Percentiles rank a stretch among this genome's conserved stretches.
phyloP scores from a whole-genome alignment of 495 filamentous ascomycete genomes.

The Neurospora sp. region DNA sequence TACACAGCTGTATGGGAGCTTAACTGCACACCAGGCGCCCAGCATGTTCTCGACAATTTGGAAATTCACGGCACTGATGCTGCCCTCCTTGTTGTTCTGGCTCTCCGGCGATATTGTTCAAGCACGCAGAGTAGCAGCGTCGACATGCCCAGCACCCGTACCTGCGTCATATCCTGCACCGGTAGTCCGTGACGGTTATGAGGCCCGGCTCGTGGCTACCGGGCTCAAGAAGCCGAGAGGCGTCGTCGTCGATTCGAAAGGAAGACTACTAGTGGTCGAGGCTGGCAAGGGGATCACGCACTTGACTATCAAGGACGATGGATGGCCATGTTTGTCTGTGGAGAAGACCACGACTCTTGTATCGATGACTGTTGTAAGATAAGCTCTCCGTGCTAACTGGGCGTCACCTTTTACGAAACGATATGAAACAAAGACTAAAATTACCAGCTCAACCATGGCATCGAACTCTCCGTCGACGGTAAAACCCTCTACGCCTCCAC shows the following conservation, averaged over 20 bases:
- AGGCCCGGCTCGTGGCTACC: conserved; percentile 42
- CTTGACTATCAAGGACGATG: conserved; percentile 38
- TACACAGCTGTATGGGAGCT: neutral
- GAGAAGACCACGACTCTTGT: conserved; percentile 14
- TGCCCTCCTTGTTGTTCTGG: neutral
- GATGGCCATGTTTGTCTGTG: conserved; percentile 32
- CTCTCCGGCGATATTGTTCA: neutral
- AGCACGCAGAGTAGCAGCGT: neutral
- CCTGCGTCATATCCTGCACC: conserved; percentile 26
- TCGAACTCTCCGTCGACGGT: conserved; percentile 52
- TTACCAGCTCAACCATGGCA: conserved; percentile 48
- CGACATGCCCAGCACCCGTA: conserved; percentile 17
- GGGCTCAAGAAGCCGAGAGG: conserved; percentile 45
- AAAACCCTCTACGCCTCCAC: conserved; percentile 56
- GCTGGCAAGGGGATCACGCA: conserved; percentile 42
- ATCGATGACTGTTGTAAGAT: conserved; percentile 31
- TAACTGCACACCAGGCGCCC: neutral
- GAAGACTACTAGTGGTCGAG: conserved; percentile 54
- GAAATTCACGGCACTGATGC: neutral
- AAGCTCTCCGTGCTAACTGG: neutral
- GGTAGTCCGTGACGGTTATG: conserved; percentile 47
- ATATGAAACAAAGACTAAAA: neutral
- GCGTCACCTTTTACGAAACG: neutral
- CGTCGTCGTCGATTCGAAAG: conserved; percentile 48
- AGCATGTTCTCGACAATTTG: neutral